A percentile compares a stretch with the other conserved stretches of the same genome.
Conservation (phyloP, 345 rosid species). For the Brassica carinata region DNA sequence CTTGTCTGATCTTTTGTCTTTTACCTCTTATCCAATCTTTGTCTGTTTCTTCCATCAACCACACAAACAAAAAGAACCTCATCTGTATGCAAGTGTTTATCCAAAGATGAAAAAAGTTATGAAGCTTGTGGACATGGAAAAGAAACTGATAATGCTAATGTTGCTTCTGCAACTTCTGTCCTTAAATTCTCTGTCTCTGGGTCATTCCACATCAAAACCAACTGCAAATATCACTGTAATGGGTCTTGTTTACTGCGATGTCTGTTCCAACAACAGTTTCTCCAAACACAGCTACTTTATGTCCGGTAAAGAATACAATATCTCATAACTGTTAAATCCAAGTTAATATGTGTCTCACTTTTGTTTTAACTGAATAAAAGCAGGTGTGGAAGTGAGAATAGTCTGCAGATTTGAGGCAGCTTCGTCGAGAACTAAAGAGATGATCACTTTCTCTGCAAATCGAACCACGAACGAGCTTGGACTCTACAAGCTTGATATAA, state of each 20-base stretch:
- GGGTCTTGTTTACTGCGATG: conserved; percentile 95
- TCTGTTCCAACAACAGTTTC: conserved; percentile 96
- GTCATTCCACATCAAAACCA: conserved; percentile 34
- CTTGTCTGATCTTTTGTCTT: conserved; percentile 31
- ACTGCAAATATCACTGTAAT: conserved; percentile 68
- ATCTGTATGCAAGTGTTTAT: conserved; percentile 37
- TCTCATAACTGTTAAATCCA: neutral
- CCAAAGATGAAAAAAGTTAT: conserved; percentile 1
- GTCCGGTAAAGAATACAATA: conserved; percentile 52
- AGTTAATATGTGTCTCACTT: neutral
- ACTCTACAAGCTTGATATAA: conserved; percentile 79
- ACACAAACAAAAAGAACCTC: conserved; percentile 37
- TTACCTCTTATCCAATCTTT: conserved; percentile 30
- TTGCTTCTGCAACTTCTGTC: conserved; percentile 52
- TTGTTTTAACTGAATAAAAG: neutral
- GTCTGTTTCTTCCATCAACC: conserved; percentile 42
- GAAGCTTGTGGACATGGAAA: conserved; percentile 27
- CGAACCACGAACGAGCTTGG: conserved; percentile 82
- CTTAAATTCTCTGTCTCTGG: conserved; percentile 42
- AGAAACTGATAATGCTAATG: conserved; percentile 34
- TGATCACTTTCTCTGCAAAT: conserved; percentile 74
- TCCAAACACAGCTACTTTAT: conserved; percentile 91
- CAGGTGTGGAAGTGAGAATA: conserved; percentile 87
- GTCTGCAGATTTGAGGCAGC: conserved; percentile 77
- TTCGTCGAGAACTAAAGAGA: conserved; percentile 63